Conservation (phyloP, 495 filamentous ascomycete species). For the Talaromyces nanjingensis region DNA sequence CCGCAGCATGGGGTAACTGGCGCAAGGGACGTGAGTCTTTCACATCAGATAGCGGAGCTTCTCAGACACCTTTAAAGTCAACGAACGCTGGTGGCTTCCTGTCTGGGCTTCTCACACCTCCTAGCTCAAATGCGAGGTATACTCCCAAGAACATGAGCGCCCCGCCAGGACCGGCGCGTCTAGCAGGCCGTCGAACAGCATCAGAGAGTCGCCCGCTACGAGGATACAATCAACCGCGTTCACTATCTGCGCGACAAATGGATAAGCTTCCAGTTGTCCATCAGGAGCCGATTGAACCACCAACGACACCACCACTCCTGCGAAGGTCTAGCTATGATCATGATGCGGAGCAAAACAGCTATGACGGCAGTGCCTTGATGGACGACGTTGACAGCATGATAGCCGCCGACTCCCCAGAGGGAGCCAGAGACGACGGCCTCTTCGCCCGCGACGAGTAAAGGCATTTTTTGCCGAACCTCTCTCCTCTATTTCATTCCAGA, state of each 20-base stretch:
- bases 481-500: background rate
- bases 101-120: conserved; percentile 78
- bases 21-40: conserved; percentile 54
- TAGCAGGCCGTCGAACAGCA: conserved; percentile 18
- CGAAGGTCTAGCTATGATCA: conserved; percentile 61
- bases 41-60: conserved; percentile 25
- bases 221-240: conserved; percentile 24
- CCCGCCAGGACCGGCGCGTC: conserved; percentile 43
- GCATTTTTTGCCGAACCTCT: background rate
- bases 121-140: conserved; percentile 58
- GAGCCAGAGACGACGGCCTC: background rate
- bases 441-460: conserved; percentile 1
- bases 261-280: conserved; percentile 24
- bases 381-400: conserved; percentile 37
- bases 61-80: conserved; percentile 56
- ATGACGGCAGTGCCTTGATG: conserved; percentile 26
- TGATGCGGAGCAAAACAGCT: conserved; percentile 51
- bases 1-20: conserved; percentile 81
- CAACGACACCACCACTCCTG: conserved; percentile 64
- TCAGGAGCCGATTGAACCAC: conserved; percentile 27
- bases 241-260: conserved; percentile 24
- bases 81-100: conserved; percentile 47
- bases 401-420: conserved; percentile 13
- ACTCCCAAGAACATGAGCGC: conserved; percentile 32
- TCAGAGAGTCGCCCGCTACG: conserved; percentile 33